phyloP scores from a whole-genome alignment of 2,329 filamentous ascomycete genomes.

The Passalora sequoiae region DNA sequence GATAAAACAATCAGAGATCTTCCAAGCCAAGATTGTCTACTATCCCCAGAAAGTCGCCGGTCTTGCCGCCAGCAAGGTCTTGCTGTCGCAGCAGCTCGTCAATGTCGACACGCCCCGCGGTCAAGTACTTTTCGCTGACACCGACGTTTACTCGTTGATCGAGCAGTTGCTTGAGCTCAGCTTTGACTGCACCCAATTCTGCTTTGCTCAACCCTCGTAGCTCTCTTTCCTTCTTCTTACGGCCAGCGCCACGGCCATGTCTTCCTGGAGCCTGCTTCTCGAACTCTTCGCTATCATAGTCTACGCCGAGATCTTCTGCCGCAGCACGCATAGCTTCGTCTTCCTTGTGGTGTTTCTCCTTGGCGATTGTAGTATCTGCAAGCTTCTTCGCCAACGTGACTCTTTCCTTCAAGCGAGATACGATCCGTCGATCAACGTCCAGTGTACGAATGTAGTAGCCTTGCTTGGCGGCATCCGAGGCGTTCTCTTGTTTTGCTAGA shows the following conservation, averaged over 20 bases:
- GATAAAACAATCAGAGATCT: slow-evolving; percentile 19
- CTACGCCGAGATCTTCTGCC: slow-evolving; percentile 87
- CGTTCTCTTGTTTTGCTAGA: slow-evolving; percentile 36
- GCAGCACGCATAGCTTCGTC: slow-evolving; percentile 79
- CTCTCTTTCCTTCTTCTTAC: slow-evolving; percentile 70
- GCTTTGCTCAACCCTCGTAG: slow-evolving; percentile 63
- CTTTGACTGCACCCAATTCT: slow-evolving; percentile 64
- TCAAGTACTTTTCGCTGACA: slow-evolving; percentile 81
- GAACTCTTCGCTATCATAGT: slow-evolving; percentile 86
- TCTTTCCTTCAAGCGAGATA: slow-evolving; percentile 69
- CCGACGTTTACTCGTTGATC: slow-evolving; percentile 74
- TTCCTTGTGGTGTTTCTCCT: slow-evolving; percentile 78
- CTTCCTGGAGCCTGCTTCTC: slow-evolving; percentile 57
- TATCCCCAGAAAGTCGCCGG: slow-evolving; percentile 61
- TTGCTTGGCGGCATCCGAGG: slow-evolving; percentile 43
- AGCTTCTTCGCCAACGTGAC: slow-evolving; percentile 80
- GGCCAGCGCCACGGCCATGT: slow-evolving; percentile 59
- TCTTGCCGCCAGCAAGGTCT: slow-evolving; percentile 48
- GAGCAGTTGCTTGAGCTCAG: slow-evolving; percentile 67
- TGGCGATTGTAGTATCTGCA: slow-evolving; percentile 74
- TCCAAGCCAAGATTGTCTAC: slow-evolving; percentile 44
- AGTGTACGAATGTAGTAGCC: slow-evolving; percentile 71
- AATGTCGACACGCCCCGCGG: slow-evolving; percentile 77
- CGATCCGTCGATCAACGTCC: slow-evolving; percentile 75
- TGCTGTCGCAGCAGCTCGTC: slow-evolving; percentile 55